Percentiles rank a stretch among this genome's conserved stretches.
Conservation (phyloP, 208 protist species). For the Leishmania aethiopica region DNA sequence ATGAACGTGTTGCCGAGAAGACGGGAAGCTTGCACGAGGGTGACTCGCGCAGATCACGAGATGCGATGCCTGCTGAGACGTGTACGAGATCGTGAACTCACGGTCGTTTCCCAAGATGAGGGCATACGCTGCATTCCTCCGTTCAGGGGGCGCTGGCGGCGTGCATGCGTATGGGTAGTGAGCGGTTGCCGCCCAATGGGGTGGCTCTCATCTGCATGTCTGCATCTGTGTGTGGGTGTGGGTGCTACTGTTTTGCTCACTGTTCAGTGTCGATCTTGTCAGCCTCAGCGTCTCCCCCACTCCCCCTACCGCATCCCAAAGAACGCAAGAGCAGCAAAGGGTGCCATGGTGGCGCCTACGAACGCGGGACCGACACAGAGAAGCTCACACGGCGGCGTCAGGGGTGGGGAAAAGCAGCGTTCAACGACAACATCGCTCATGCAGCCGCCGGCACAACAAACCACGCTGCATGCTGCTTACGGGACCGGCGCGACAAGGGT, state of each 20-base stretch:
- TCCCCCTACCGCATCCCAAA: background rate
- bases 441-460: background rate
- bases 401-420: background rate
- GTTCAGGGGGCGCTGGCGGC: background rate
- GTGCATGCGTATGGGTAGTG: background rate
- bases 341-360: background rate
- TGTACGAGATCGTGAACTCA: background rate
- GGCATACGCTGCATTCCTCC: background rate
- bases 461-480: background rate
- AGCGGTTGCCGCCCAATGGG: background rate
- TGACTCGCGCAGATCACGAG: background rate
- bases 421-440: background rate
- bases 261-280: background rate
- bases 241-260: background rate
- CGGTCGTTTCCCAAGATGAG: background rate
- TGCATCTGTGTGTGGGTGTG: background rate
- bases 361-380: background rate
- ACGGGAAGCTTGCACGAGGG: background rate
- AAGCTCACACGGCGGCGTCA: background rate
- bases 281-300: background rate
- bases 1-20: background rate
- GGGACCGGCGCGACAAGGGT: constrained; percentile 17
- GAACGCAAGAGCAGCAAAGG: background rate
- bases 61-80: background rate
- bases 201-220: background rate